Base-by-base conservation (phyloP, 2,329 filamentous ascomycete species). In the Penicillium sumatraense region DNA sequence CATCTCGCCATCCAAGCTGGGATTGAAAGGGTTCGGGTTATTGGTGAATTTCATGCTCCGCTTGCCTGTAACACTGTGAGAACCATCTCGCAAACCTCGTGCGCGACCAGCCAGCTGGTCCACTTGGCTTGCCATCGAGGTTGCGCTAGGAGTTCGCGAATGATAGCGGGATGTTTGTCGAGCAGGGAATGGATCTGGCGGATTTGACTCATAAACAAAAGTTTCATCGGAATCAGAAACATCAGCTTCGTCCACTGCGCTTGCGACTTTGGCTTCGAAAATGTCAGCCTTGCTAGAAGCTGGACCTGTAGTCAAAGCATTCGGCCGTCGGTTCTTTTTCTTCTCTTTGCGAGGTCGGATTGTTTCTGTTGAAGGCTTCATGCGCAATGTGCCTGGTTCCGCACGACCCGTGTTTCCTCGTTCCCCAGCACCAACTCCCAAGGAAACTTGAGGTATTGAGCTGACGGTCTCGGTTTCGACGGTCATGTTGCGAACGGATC, bases 121-220 rank as follows among this genome's bases (percentile, higher is more conserved):
- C 54, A 73, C 75, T 62, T 75, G 78, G 65, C 75, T 81, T 16
- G 80, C 80, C 65, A 85, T 80, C 11, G 93, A 98, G 3, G 93
- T 96, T 40, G 92, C 90, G 74, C 93, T 98, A 6, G 95, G 95
- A 1, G 95, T 99, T 59, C 95, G 86, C 18, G 93, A 98, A 75
- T 98, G 93, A 73, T 93, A 91, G 58, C 92, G 85, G 60, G 86
- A 84, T n/a, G n/a, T n/a, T 49, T 91, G 90, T 49, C 83, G 79
- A 36, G 69, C 62, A 26, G 82, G 75, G 54, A 72, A 80, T 21
- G 81, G 78, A 62, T 87, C 86, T 13, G 83, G 82, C 9, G 93
- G 95, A 68, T 99, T 99, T 23, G 95, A 98, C 74, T 99, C 95
- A 76, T 99, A 99, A 14, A 99, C 95, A 74, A 98, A 99, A 0